Base-by-base conservation (phyloP, 164 flowering plant species). In the Tetracentron sinense region DNA sequence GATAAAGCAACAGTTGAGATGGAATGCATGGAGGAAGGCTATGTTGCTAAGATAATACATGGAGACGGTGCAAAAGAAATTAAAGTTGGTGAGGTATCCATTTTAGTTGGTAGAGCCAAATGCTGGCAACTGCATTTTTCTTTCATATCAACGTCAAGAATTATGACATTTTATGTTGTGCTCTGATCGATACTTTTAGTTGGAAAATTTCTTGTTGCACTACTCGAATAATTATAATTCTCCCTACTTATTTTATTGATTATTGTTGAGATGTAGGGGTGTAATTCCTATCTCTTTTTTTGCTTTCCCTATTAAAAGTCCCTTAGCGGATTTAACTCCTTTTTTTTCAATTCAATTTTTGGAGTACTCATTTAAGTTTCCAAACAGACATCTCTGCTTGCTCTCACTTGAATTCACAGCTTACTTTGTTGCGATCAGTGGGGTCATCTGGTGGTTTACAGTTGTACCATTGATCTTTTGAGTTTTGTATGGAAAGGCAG, bases 1-100 rank as follows among this genome's bases (percentile, higher is more conserved):
- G 98, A 94, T 77, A 94, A 94, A 80, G 97, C 98, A 20, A 91
- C 98, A 3, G 98, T 94, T 17, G 98, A 94, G 75, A 86, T 94
- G 98, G 98, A 94, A 75, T 89, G 96, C 76, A 91, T 94, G 98
- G 98, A 94, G 70, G 98, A 94, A 66, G 97, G 98, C n/a, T 94
- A 82, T 78, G 72, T 91, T 69, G 98, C 97, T 38, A 94, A 87
- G 81, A 94, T 94, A 51, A 23, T 94, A 58, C 81, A 65, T 42
- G 95, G 87, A 44, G 99, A 91, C 66, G 97, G 96, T 7, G 75
- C 96, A 55, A 88, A 85, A 78, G 95, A 81, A 42, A 89, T 94
- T 54, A 72, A 91, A 89, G 98, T 94, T 76, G 98, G 98, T 15
- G 97, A 94, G 96, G 98, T 94, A 86, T 58, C 63, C 29, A 19